These are phyloP conservation scores for Globisporangium yorkense DNA, from an alignment of 352 stramenopile genomes.

Conservation along the genomic window DNA sequence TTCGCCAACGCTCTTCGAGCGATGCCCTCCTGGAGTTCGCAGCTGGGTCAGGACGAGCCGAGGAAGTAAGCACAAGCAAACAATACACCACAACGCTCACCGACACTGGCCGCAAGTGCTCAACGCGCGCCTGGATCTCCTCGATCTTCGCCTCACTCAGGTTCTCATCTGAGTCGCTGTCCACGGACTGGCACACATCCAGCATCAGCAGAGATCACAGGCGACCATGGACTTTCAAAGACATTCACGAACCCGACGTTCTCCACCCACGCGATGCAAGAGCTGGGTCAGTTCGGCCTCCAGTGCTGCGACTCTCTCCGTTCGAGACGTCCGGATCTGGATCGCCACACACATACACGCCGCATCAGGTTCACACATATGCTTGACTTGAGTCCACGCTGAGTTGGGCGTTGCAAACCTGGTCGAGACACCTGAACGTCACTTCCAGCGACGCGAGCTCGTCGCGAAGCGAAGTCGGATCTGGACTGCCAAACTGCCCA, in stretches of 20 bases:
- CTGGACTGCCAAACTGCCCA: conserved; percentile 7
- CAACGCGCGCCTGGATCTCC: conserved; percentile 4
- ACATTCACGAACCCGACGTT: background rate
- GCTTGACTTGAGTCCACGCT: too few relatives aligned
- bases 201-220: too few relatives aligned
- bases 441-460: conserved; percentile 27
- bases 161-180: conserved; percentile 3
- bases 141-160: conserved; percentile 9
- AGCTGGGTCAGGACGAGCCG: background rate
- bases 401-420: conserved; percentile 8
- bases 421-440: conserved; percentile 33
- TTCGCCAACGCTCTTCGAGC: conserved; percentile 2
- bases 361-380: too few relatives aligned
- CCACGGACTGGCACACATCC: background rate
- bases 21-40: conserved; percentile 7
- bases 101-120: conserved; percentile 5
- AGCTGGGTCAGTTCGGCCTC: conserved; percentile 5
- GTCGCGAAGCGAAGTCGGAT: conserved; percentile 20
- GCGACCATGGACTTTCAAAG: too few relatives aligned
- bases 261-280: background rate
- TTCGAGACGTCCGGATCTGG: conserved; percentile 9
- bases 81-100: background rate
- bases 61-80: background rate
- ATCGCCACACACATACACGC: background rate
- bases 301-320: background rate